Evolutionary conservation across 2,329 filamentous ascomycete genomes (phyloP), one percentile per base, ranked within the genome.

Genomic region (Aspergillus sp.): DNA sequence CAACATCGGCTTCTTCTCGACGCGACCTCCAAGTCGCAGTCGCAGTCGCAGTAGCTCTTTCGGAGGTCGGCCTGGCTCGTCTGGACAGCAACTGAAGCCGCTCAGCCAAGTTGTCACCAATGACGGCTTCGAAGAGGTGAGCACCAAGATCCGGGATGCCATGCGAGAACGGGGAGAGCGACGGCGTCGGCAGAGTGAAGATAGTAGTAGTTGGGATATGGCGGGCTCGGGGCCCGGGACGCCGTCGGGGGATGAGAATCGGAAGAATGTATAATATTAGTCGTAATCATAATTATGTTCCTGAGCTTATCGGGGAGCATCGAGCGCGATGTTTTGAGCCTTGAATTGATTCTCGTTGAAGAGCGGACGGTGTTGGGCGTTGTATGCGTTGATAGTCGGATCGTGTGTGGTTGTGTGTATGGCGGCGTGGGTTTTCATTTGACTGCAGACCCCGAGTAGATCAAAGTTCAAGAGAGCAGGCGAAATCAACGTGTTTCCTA

Each of bases 1-100:
- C 12, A 87, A 85, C 52, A 89, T 96, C 65, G 91, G 90, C 62
- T 89, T 99, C 77, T 99, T 98, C 78, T 92, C 93, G 2, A 95
- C 91, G 16, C 84, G 91, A 31, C 92, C 93, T 4, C 84, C 89
- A n/a, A 96, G 90, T 54, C 87, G 92, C n/a, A 88, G 85, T 54
- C 84, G 90, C 26, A 90, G 87, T 68, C 84, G 89, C 54, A 91
- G 86, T 68, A 86, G 89, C 73, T 91, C 87, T 62, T 85, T 84
- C 62, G 86, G 87, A 46, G 85, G 86, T 26, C 83, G 85, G 0
- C 81, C 87, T 57, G 85, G 87, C 3, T 84, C 82, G 18, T 79
- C 80, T 3, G 85, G 84, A 0, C 89, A 91, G 70, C 85, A 86
- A 1, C 77, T 94, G 62, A 87, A 87, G 69, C 85, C 83, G 2